Evolutionary conservation across 2,329 filamentous ascomycete genomes (phyloP), one percentile per base, ranked within the genome.

Genomic region (Microcyclospora tardicrescens): DNA sequence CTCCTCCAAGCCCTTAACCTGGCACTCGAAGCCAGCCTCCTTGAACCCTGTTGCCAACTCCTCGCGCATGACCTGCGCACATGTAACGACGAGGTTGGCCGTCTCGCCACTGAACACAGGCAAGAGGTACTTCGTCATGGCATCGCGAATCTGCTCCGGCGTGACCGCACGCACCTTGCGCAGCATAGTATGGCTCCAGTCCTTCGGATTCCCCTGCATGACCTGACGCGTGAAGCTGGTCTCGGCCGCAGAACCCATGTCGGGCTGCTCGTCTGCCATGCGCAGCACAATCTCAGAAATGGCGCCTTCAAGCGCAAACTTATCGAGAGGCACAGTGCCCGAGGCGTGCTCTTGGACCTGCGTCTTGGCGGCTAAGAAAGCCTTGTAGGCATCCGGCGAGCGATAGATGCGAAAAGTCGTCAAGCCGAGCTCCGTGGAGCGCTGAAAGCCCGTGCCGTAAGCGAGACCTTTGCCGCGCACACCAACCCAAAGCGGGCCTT

Each of bases 401-500:
- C 89, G 81, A 66, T 93, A 95, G 32, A 96, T 80, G 39, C 78
- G 77, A 64, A 93, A 93, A 44, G 84, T 79, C 37, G 95, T 65
- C 36, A 83, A 75, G 2, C 89, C 91, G 1, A 77, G 78, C 53
- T 91, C 84, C 19, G 84, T 66, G 54, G 84, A 81, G 34, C 82
- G 79, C 33, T 72, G 72, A 55, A 96, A 93, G 51, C 73, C 77
- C 1, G 82, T 80, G 38, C 87, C 87, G 56, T 98, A 98, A 0
- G 91, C 91, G 37, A 96, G 77, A 33, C 91, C 91, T 33, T 84
- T 91, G 40, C 91, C 91, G 34, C 91, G 84, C 35, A 96, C 83
- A 0, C 85, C 84, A 46, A 81, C 81, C 89, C 91, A 96, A 27
- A 98, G 75, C 1, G 91, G 91, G 0, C 91, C 91, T 61, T 98